These are phyloP conservation scores for Lunasporangiospora selenospora DNA, from an alignment of 192 early-diverging fungal genomes.

Conservation along the genomic window DNA sequence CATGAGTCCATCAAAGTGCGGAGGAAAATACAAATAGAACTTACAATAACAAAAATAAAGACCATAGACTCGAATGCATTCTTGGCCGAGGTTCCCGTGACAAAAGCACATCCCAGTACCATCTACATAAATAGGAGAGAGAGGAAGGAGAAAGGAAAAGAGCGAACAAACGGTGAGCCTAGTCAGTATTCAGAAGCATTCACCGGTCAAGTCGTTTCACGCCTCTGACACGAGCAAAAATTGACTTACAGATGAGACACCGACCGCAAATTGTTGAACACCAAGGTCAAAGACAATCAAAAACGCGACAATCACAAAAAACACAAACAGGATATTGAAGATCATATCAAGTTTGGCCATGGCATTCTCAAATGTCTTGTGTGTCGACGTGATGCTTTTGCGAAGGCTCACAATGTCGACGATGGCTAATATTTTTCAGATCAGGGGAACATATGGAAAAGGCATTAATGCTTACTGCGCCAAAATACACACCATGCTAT, in stretches of 20 bases:
- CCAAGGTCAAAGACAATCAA: conserved; percentile 31
- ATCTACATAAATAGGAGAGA: conserved; percentile 2
- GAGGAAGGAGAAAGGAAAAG: neutral
- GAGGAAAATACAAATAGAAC: too few relatives aligned
- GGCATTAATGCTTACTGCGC: too few relatives aligned
- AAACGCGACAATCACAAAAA: conserved; percentile 29
- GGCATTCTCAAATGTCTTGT: conserved; percentile 45
- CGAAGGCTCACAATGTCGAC: conserved; percentile 41
- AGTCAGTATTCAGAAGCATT: too few relatives aligned
- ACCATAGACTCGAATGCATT: conserved; percentile 46
- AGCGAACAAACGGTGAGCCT: neutral
- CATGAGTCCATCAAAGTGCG: too few relatives aligned
- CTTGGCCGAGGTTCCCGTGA: conserved; percentile 41
- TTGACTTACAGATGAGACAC: conserved; percentile 30
- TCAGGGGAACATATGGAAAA: too few relatives aligned
- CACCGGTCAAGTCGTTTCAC: too few relatives aligned
- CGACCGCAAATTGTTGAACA: conserved; percentile 38
- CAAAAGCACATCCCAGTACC: conserved; percentile 36
- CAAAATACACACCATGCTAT: too few relatives aligned
- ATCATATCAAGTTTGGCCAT: conserved; percentile 42
- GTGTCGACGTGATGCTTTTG: conserved; percentile 34
- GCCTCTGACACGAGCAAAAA: too few relatives aligned
- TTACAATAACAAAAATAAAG: conserved; percentile 43
- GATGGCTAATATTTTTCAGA: conserved; percentile 27
- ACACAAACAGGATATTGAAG: conserved; percentile 15